phyloP scores from a whole-genome alignment of 2,329 filamentous ascomycete genomes.

The Hypoxylon sp. region DNA sequence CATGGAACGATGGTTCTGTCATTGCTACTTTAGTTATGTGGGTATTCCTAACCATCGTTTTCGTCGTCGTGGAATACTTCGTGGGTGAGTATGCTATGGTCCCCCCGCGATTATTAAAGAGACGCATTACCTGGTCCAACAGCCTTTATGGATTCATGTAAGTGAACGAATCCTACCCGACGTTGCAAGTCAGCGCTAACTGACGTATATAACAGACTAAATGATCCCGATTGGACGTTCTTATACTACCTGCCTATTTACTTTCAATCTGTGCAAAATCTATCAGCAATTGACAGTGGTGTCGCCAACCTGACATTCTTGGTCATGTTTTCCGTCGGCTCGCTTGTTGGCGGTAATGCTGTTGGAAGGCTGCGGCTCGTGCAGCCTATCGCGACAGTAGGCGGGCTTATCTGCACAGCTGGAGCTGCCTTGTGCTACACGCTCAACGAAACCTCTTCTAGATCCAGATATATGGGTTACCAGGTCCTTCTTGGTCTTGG shows the following conservation, averaged over 20 bases:
- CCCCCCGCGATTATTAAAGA: conserved; percentile 17
- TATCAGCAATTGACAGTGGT: conserved; percentile 33
- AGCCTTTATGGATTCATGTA: conserved; percentile 1
- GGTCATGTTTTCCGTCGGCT: background rate
- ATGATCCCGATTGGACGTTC: conserved; percentile 2
- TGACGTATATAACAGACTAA: background rate
- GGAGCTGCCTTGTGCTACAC: conserved; percentile 2
- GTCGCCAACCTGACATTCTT: conserved; percentile 38
- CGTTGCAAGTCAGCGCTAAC: background rate
- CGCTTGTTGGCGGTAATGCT: background rate
- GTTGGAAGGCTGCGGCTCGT: background rate
- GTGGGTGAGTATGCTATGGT: conserved; percentile 44
- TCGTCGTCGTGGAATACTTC: conserved; percentile 42
- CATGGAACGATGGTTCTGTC: conserved; percentile 53
- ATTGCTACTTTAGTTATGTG: conserved; percentile 54
- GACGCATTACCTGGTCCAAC: conserved; percentile 13
- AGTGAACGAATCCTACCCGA: background rate
- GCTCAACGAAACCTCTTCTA: background rate
- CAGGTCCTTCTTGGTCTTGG: conserved; percentile 31
- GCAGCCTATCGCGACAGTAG: background rate
- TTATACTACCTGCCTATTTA: conserved; percentile 46
- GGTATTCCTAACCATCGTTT: conserved; percentile 46
- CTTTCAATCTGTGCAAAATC: conserved; percentile 44
- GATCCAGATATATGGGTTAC: conserved; percentile 22
- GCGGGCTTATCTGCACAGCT: background rate